Evolutionary conservation across 2,329 filamentous ascomycete species (phyloP).

Genomic region (Botryosphaeria agaves): DNA sequence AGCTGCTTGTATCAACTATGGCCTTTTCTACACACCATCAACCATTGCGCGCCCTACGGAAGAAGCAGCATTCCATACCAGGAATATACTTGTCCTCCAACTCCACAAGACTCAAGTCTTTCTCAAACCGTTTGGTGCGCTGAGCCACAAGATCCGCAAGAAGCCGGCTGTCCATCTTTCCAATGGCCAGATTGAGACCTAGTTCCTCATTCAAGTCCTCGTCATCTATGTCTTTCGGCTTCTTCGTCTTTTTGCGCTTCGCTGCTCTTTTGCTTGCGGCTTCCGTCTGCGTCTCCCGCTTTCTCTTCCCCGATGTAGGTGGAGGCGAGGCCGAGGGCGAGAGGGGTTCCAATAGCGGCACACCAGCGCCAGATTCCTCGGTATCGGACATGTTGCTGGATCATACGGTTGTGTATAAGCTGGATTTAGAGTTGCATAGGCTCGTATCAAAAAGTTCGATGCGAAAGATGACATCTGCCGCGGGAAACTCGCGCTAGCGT

Average conservation of each 20-base stretch:
- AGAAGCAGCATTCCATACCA: constrained; percentile 32
- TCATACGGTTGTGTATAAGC: no score
- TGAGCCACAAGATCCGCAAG: constrained; percentile 76
- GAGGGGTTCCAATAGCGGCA: constrained; percentile 25
- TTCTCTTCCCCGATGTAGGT: constrained; percentile 11
- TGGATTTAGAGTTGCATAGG: no score
- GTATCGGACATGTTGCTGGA: constrained; percentile 27
- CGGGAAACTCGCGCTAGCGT: no score
- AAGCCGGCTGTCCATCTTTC: constrained; percentile 65
- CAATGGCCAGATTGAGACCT: constrained; percentile 61
- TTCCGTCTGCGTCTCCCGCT: constrained; percentile 15
- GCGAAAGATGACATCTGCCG: no score
- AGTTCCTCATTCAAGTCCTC: constrained; percentile 29
- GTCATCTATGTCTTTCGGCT: constrained; percentile 46
- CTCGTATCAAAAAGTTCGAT: no score
- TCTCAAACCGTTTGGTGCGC: constrained; percentile 59
- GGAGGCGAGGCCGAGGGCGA: constrained; percentile 13
- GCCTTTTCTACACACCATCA: constrained; percentile 37
- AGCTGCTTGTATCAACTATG: constrained; percentile 67
- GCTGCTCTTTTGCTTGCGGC: constrained; percentile 17
- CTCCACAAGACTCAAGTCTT: constrained; percentile 68
- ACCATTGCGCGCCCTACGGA: no score
- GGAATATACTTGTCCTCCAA: constrained; percentile 67
- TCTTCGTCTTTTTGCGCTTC: constrained; percentile 40
- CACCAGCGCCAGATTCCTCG: constrained; percentile 20